Evolutionary conservation across 495 filamentous ascomycete species (phyloP), one percentile per base, ranked within the genome.

Genomic region (Penicillium taxi): DNA sequence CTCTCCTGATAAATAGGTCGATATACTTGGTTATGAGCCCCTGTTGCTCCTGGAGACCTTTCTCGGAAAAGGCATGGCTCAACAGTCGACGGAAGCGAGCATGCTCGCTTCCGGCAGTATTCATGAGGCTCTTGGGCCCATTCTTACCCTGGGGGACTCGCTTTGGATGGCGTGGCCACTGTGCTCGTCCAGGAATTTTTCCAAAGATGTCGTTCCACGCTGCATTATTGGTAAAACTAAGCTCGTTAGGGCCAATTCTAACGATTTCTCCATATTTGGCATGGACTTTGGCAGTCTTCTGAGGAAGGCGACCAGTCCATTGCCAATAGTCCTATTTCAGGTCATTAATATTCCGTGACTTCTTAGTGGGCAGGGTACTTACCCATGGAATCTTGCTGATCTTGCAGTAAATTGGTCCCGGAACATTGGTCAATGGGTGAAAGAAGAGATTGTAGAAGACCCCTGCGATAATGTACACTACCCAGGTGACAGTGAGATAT

Each of bases 141-240:
- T 49, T 41, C 4, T 42, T 8, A n/a, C n/a, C n/a, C n/a, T n/a
- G n/a, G n/a, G n/a, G n/a, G n/a, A n/a, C n/a, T n/a, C n/a, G n/a
- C n/a, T n/a, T n/a, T 4, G 39, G 34, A 1, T 28, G 41, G 24
- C 52, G 56, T 35, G 52, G 54, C 35, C 41, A 46, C 3, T 7
- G 26, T 1, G 43, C 35, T 19, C 56, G 55, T 12, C 46, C 45
- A 18, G 42, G 45, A 9, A 50, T 58, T 37, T 70, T 63, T 18
- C 69, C 70, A 51, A 69, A 67, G 29, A 80, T 75, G 24, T 77
- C 72, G 35, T 67, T 66, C 72, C 71, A 78, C 3, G 74, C 75
- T 23, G 63, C 50, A 0, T 70, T 55, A 22, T 59, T 48, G 4
- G 46, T 56, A 50, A 65, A 78, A 1, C 64, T 55, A n/a, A 80